These are phyloP conservation scores for Xylaria nigripes DNA, from an alignment of 495 filamentous ascomycete genomes.

Conservation along the genomic window DNA sequence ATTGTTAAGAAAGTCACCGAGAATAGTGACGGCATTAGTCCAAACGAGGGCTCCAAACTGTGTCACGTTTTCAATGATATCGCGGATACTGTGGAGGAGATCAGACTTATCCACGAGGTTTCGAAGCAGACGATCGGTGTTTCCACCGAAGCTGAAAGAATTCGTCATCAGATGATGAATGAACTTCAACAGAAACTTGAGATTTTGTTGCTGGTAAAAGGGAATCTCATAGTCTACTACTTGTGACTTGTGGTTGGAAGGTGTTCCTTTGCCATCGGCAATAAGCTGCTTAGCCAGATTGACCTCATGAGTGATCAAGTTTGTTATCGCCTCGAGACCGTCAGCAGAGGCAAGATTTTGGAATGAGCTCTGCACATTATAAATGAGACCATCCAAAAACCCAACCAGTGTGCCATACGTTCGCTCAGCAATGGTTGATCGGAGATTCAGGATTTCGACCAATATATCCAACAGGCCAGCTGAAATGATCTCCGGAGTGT, in stretches of 20 bases:
- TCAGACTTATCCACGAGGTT: constrained; percentile 92
- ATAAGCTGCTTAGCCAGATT: constrained; percentile 58
- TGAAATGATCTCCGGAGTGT: constrained; percentile 57
- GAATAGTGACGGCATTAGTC: constrained; percentile 82
- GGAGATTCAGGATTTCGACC: constrained; percentile 78
- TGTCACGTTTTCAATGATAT: constrained; percentile 68
- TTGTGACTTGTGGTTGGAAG: constrained; percentile 65
- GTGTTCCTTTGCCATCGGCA: constrained; percentile 62
- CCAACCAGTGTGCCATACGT: constrained; percentile 70
- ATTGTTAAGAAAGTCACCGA: constrained; percentile 96
- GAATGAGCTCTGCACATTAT: constrained; percentile 72
- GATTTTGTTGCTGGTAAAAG: constrained; percentile 81
- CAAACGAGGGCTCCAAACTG: constrained; percentile 87
- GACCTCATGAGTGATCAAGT: constrained; percentile 75
- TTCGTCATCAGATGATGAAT: constrained; percentile 91
- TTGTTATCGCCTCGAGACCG: constrained; percentile 78
- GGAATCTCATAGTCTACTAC: constrained; percentile 87
- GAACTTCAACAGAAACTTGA: constrained; percentile 92
- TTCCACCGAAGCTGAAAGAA: constrained; percentile 55
- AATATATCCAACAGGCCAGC: constrained; percentile 84
- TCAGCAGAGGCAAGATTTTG: constrained; percentile 66
- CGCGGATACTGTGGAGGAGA: constrained; percentile 65
- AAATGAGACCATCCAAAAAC: constrained; percentile 81
- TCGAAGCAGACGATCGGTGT: constrained; percentile 78
- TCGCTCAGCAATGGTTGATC: constrained; percentile 72